Evolutionary conservation across 192 early-diverging fungal genomes (phyloP).

Genomic region (Podila clonocystis): DNA sequence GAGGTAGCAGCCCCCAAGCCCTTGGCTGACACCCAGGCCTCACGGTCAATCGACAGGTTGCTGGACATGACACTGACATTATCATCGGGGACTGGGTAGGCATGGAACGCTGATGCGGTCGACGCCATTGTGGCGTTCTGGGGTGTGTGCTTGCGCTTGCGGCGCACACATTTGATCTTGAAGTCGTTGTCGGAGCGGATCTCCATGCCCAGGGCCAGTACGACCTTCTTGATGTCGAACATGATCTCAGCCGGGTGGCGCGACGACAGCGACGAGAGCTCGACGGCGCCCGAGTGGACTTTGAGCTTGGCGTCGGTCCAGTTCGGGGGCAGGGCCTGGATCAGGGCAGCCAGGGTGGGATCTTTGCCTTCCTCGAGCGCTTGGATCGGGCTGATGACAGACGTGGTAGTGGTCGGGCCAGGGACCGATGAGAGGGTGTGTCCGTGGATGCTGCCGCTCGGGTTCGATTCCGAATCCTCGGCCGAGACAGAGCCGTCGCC

Average conservation of each 20-base stretch:
- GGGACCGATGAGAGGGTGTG: not conserved
- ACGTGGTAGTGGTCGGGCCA: not conserved
- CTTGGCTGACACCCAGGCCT: conserved; percentile 30
- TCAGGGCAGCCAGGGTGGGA: conserved; percentile 16
- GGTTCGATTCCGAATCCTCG: conserved; percentile 14
- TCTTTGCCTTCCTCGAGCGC: conserved; percentile 29
- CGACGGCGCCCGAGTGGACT: conserved; percentile 78
- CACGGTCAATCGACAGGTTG: conserved; percentile 43
- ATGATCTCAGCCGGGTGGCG: conserved; percentile 74
- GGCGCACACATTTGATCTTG: conserved; percentile 65
- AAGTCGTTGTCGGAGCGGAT: conserved; percentile 64
- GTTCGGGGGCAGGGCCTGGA: conserved; percentile 39
- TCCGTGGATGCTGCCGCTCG: conserved; percentile 8
- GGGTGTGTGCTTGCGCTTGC: conserved; percentile 47
- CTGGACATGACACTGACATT: conserved; percentile 46
- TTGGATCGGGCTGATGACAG: conserved; percentile 9
- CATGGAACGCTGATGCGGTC: not conserved
- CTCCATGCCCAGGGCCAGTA: conserved; percentile 62
- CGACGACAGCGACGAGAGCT: conserved; percentile 73
- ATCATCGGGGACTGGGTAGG: conserved; percentile 17
- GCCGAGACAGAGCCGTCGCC: conserved; percentile 15
- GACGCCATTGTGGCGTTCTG: conserved; percentile 6
- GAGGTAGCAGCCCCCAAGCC: not conserved
- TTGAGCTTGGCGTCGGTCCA: conserved; percentile 69
- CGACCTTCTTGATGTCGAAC: conserved; percentile 68